Evolutionary conservation across 2,329 filamentous ascomycete genomes (phyloP), one percentile per base, ranked within the genome.

Genomic region (Geosmithia morbida): DNA sequence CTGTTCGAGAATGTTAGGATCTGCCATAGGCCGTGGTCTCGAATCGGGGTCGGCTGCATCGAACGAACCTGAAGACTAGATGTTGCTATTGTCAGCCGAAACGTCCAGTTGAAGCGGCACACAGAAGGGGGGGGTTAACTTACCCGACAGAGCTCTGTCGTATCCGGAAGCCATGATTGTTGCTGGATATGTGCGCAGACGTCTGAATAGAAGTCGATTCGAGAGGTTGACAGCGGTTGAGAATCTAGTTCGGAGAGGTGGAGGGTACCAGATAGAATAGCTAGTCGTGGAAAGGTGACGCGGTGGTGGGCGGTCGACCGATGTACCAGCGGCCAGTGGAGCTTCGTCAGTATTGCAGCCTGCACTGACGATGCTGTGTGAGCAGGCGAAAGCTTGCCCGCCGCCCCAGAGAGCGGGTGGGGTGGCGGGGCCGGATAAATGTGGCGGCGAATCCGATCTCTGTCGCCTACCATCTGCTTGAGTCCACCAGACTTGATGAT

Each of bases 121-220:
- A 43, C 42, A 47, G 29, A 16, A n/a, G 18, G 48, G 51, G 49
- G 54, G 53, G 64, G 45, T 52, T 48, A 49, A 63, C 82, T 72
- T 81, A 96, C 89, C 90, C 71, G 90, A 97, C 67, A 97, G 83
- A 70, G 90, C 92, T 85, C 92, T 86, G 74, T 98, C 92, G 73
- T 98, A 98, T 70, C 90, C 90, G 60, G 89, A 95, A 67, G 88
- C 85, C 87, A 94, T 81, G 57, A 41, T 58, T 43, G 41, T 14
- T 39, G 41, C 33, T 11, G 33, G 33, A 37, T 37, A 22, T 43
- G 17, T 22, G 41, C 19, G 19, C 6, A 18, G 17, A 7, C 26
- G 13, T 22, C n/a, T n/a, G 19, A 10, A 20, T 41, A n/a, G 14
- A 40, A 40, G 37, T 17, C 17, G 17, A 18, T 41, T 3, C n/a